Conservation (phyloP, 257 asterid species). For the Solanum pennellii region DNA sequence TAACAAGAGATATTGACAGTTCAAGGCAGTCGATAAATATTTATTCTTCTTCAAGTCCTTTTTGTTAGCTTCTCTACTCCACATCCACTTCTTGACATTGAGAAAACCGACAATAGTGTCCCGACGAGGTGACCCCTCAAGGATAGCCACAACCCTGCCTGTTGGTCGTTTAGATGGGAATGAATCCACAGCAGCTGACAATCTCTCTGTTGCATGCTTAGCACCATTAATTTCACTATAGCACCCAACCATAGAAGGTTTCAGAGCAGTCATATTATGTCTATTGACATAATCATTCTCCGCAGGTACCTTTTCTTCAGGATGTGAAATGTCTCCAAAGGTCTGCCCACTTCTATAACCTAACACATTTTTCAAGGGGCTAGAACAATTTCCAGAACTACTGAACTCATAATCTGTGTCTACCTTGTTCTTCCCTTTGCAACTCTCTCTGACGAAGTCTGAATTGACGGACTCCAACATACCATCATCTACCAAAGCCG, state of each 20-base stretch:
- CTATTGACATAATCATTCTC: conserved; percentile 16
- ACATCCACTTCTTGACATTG: conserved; percentile 55
- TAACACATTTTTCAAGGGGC: conserved; percentile 5
- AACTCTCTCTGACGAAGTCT: conserved; percentile 10
- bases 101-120: conserved; percentile 60
- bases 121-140: conserved; percentile 50
- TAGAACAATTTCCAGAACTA: conserved; percentile 3
- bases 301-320: conserved; percentile 10
- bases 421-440: conserved; percentile 34
- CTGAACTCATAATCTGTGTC: conserved; percentile 9
- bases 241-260: conserved; percentile 7
- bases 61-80: conserved; percentile 29
- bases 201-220: conserved; percentile 28
- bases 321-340: conserved; percentile 12
- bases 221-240: conserved; percentile 9
- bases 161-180: conserved; percentile 79
- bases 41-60: conserved; percentile 46
- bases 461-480: conserved; percentile 15
- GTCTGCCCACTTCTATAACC: conserved; percentile 3
- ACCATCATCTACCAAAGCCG: conserved; percentile 9
- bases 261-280: conserved; percentile 6
- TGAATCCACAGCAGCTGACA: conserved; percentile 28
- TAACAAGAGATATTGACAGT: conserved; percentile 36
- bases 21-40: conserved; percentile 12
- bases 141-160: conserved; percentile 66